These are phyloP conservation scores for Colletotrichum ledebouriae DNA, from an alignment of 2,329 filamentous ascomycete species.

Conservation along the genomic window DNA sequence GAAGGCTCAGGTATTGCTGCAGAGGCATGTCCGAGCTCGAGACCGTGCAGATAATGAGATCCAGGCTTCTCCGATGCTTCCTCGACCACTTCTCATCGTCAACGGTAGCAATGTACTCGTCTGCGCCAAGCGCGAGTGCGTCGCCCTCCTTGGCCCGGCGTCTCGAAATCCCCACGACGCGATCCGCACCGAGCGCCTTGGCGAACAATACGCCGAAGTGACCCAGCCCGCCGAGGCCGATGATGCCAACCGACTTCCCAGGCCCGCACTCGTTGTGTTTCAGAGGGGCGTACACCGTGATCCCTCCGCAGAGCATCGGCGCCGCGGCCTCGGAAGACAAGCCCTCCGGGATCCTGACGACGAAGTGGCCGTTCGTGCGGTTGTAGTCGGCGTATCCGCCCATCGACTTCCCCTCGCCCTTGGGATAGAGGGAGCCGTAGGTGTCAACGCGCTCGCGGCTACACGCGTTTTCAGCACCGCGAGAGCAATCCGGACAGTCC, in stretches of 20 bases:
- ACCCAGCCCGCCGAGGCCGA: conserved; percentile 77
- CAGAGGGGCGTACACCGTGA: conserved; percentile 76
- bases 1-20: conserved; percentile 70
- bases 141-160: conserved; percentile 66
- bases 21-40: conserved; percentile 70
- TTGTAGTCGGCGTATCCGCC: conserved; percentile 63
- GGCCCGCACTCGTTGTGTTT: conserved; percentile 74
- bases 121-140: conserved; percentile 69
- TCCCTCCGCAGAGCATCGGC: conserved; percentile 78
- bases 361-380: conserved; percentile 59
- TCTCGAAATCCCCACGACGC: conserved; percentile 71
- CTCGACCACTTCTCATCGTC: conserved; percentile 69
- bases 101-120: conserved; percentile 59
- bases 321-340: conserved; percentile 59
- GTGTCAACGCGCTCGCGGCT: conserved; percentile 58
- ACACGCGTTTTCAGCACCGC: conserved; percentile 59
- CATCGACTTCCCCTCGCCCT: conserved; percentile 63
- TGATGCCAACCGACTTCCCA: conserved; percentile 76
- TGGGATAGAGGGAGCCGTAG: conserved; percentile 64
- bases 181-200: conserved; percentile 74
- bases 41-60: conserved; percentile 72
- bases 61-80: conserved; percentile 64
- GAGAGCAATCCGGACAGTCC: conserved; percentile 57
- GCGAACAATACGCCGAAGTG: conserved; percentile 79
- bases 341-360: conserved; percentile 60